Evolutionary conservation across 768 basidiomycete species (phyloP), one percentile per base, ranked within the genome.

Genomic region (Lentinula sp.): DNA sequence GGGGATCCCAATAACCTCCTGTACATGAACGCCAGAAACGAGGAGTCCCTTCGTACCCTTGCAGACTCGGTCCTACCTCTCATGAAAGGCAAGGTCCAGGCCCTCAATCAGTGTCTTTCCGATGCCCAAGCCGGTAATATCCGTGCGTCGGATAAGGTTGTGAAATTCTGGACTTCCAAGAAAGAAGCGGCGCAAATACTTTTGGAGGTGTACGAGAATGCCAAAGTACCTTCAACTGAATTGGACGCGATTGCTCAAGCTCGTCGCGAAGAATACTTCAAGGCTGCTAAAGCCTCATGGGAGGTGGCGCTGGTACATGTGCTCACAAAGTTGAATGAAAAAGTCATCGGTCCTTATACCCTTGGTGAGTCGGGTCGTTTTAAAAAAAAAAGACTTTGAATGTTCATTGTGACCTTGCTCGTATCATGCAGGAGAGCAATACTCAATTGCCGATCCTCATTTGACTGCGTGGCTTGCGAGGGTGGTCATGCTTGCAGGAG

Each of bases 381-480:
- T 28, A 0, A 20, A 37, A 12, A 37, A 12, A 20, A 46, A 9
- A 15, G 28, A 23, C 28, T 53, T 62, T 15, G 46, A 10, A 36
- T 41, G 20, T 55, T 55, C 37, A 37, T 36, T 16, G 10, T 9
- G 10, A 8, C 37, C 28, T 28, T 28, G 28, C 28, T 3, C 28
- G 28, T 28, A 28, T 28, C 28, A 28, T 28, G 28, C 37, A 90
- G 93, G 93, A 16, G 92, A 95, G 67, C 91, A 95, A 64, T 71
- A 93, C 66, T 91, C 88, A 6, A 73, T 92, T 51, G 90, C 87
- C 13, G 93, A 95, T 69, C 74, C 93, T 59, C 92, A 93, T 68
- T 80, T 93, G 18, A 85, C 84, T 8, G 85, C 84, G 32, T 95
- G 91, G 91, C 69, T 94, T 36, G 74, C 83, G 9, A 80, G 85